Evolutionary conservation across 1,284 basidiomycete genomes (phyloP).

Genomic region (Microstroma glucosiphilum): DNA sequence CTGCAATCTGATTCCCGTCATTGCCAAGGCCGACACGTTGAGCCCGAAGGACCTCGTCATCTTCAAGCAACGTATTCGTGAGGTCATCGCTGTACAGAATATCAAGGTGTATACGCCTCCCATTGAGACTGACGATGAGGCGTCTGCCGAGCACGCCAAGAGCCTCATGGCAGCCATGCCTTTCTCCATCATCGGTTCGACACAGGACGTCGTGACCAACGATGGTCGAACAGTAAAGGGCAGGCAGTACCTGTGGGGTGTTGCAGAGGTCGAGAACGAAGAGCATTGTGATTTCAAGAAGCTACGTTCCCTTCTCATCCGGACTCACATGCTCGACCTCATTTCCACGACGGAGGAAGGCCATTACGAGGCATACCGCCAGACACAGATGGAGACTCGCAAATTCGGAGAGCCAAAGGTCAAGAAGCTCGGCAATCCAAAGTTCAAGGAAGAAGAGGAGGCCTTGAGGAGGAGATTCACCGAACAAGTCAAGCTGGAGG

Average conservation of each 20-base stretch:
- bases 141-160: constrained; percentile 79
- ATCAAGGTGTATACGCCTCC: constrained; percentile 94
- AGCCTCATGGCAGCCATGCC: constrained; percentile 78
- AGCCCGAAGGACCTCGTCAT: constrained; percentile 82
- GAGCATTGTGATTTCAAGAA: constrained; percentile 99
- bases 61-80: constrained; percentile 88
- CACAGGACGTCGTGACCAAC: constrained; percentile 80
- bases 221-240: constrained; percentile 94
- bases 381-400: constrained; percentile 98
- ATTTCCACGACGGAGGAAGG: constrained; percentile 91
- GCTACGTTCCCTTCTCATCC: constrained; percentile 86
- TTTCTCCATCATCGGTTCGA: constrained; percentile 96
- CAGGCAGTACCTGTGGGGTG: constrained; percentile 99
- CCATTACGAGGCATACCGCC: constrained; percentile 97
- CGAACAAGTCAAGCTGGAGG: constrained; percentile 98
- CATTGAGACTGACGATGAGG: constrained; percentile 82
- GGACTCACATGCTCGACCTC: constrained; percentile 97
- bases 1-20: constrained; percentile 94
- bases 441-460: constrained; percentile 99
- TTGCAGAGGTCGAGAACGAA: constrained; percentile 96
- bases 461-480: constrained; percentile 92
- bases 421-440: constrained; percentile 98
- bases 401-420: constrained; percentile 98
- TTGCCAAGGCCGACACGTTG: constrained; percentile 93
- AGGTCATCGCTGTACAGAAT: constrained; percentile 80